Conservation (phyloP, 2,329 filamentous ascomycete genomes). For the Malbranchea cinnamomea region DNA sequence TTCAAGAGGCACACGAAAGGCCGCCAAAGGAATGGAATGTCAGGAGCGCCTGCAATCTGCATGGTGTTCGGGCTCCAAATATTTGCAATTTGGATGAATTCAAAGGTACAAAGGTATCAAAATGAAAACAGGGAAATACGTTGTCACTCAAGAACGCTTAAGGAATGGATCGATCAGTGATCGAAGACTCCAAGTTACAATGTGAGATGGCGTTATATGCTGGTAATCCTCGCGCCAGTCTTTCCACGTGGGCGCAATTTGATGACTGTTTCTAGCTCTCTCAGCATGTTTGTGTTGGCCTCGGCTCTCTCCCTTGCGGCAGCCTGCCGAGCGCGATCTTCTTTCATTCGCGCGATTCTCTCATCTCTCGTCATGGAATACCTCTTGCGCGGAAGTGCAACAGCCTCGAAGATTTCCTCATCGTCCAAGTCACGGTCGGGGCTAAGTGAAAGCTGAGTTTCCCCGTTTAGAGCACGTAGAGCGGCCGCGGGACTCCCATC, state of each 20-base stretch:
- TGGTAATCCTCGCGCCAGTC: constrained; percentile 22
- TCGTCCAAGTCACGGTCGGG: constrained; percentile 31
- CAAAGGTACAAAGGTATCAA: no score
- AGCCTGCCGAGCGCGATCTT: constrained; percentile 65
- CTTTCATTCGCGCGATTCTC: constrained; percentile 71
- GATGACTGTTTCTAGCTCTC: constrained; percentile 85
- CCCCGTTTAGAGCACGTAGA: constrained; percentile 63
- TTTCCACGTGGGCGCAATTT: constrained; percentile 34
- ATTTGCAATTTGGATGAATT: no score
- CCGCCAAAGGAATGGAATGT: no score
- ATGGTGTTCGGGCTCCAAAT: no score
- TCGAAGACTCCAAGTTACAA: neutral
- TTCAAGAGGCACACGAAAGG: no score
- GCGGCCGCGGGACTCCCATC: constrained; percentile 53
- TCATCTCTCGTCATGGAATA: constrained; percentile 68
- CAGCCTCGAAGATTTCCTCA: constrained; percentile 79
- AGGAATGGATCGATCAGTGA: no score
- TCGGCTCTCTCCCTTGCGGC: constrained; percentile 59
- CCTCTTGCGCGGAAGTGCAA: constrained; percentile 59
- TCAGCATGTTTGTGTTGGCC: constrained; percentile 75
- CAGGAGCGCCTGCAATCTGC: no score
- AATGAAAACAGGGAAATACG: no score
- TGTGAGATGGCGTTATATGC: constrained; percentile 19
- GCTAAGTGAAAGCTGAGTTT: constrained; percentile 29
- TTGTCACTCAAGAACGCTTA: neutral